Conservation (phyloP, 192 early-diverging fungal species). For the Linnemannia schmuckeri region DNA sequence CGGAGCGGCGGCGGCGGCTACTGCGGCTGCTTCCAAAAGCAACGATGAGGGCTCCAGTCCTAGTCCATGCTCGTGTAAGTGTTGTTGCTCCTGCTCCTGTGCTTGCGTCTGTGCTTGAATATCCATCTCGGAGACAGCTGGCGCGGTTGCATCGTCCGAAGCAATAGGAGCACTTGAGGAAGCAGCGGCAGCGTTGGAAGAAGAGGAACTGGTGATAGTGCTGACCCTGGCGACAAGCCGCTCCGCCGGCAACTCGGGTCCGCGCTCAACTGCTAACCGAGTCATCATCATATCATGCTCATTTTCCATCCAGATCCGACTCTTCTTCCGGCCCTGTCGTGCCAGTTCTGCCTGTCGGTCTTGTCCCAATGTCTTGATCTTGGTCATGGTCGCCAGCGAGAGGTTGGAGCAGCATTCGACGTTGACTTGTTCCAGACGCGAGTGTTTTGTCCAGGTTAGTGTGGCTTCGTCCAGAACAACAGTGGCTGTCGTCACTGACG, state of each 20-base stretch:
- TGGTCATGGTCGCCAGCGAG: slow-evolving; percentile 30
- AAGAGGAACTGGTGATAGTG: background rate
- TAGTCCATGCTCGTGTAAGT: no score
- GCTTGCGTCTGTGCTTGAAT: background rate
- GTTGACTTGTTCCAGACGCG: slow-evolving; percentile 48
- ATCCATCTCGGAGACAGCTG: background rate
- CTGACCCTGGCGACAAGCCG: background rate
- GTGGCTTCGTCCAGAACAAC: background rate
- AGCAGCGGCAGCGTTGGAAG: background rate
- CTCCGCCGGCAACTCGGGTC: slow-evolving; percentile 6
- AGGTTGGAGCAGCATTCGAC: slow-evolving; percentile 40
- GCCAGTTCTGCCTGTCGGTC: slow-evolving; percentile 14
- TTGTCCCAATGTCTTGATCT: slow-evolving; percentile 21
- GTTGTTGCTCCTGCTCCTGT: background rate
- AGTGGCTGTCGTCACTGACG: background rate
- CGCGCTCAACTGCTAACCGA: slow-evolving; percentile 38
- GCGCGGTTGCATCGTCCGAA: background rate
- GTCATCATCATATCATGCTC: slow-evolving; percentile 59
- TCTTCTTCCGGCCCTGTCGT: slow-evolving; percentile 31
- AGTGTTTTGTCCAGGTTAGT: slow-evolving; percentile 23
- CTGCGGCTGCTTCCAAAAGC: background rate
- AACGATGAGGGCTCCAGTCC: background rate
- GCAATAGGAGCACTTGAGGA: background rate
- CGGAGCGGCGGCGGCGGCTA: background rate
- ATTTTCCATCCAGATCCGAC: slow-evolving; percentile 53